Conservation (phyloP, 2,329 filamentous ascomycete species). For the Lecanosticta acicola region DNA sequence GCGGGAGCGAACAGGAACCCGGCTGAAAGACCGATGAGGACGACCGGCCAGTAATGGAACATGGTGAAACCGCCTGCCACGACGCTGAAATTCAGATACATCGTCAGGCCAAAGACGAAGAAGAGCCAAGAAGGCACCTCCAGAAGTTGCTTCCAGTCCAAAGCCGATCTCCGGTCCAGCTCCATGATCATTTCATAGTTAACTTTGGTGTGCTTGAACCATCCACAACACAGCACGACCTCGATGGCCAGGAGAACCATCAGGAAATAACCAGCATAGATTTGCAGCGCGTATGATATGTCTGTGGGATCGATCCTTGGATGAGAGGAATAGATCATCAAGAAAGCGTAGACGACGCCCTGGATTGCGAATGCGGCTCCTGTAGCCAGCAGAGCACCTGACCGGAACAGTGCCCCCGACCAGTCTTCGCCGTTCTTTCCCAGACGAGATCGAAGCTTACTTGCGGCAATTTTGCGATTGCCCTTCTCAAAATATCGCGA, state of each 20-base stretch:
- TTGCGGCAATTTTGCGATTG: constrained; percentile 84
- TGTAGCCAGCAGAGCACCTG: constrained; percentile 44
- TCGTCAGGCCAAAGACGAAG: constrained; percentile 66
- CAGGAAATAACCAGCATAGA: constrained; percentile 90
- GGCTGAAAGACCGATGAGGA: constrained; percentile 65
- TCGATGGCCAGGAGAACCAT: constrained; percentile 71
- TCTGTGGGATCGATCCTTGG: constrained; percentile 22
- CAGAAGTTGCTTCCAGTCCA: constrained; percentile 84
- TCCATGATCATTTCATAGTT: constrained; percentile 91
- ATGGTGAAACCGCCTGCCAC: constrained; percentile 57
- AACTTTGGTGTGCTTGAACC: constrained; percentile 80
- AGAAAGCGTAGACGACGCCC: constrained; percentile 38
- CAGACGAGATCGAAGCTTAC: constrained; percentile 65
- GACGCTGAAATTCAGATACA: constrained; percentile 83
- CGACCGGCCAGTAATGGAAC: constrained; percentile 79
- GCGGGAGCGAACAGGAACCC: constrained; percentile 67
- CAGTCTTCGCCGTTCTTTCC: constrained; percentile 44
- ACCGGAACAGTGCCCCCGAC: constrained; percentile 21
- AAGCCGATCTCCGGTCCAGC: constrained; percentile 71
- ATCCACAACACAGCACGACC: constrained; percentile 78
- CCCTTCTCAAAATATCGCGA: constrained; percentile 90
- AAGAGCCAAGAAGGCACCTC: constrained; percentile 84
- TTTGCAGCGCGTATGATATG: constrained; percentile 44
- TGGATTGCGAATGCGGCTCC: constrained; percentile 42
- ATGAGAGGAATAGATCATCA: constrained; percentile 11